These are phyloP conservation scores for Boletus bicolor DNA, from an alignment of 768 basidiomycete genomes.

Conservation along the genomic window DNA sequence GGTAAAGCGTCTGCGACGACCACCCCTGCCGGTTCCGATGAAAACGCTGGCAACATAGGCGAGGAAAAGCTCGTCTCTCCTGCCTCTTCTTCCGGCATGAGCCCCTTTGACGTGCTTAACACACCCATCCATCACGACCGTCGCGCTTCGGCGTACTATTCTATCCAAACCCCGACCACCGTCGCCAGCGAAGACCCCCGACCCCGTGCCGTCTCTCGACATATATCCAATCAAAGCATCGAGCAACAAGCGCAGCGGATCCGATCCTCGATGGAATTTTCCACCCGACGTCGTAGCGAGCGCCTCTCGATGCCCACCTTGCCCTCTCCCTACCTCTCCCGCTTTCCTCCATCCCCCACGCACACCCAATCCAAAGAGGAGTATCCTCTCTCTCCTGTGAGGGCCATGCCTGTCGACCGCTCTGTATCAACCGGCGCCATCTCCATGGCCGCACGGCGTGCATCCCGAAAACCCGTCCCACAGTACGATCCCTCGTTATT, in stretches of 20 bases:
- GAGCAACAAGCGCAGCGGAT: constrained; percentile 33
- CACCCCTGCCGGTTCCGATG: constrained; percentile 24
- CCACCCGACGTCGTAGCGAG: constrained; percentile 23
- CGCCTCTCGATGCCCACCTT: constrained; percentile 30
- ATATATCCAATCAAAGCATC: constrained; percentile 17
- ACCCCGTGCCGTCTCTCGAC: constrained; percentile 8
- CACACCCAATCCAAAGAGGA: constrained; percentile 26
- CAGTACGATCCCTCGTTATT: constrained; percentile 40
- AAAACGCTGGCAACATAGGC: constrained; percentile 10
- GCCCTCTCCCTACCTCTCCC: constrained; percentile 17
- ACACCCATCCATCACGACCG: constrained; percentile 19
- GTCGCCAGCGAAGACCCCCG: constrained; percentile 4
- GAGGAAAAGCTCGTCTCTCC: constrained; percentile 26
- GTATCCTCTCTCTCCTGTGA: constrained; percentile 27
- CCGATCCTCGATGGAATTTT: constrained; percentile 31
- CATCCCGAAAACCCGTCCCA: constrained; percentile 57
- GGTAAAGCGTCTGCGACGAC: constrained; percentile 14
- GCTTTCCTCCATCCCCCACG: constrained; percentile 14
- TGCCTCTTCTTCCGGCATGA: constrained; percentile 13
- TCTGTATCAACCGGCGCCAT: constrained; percentile 28
- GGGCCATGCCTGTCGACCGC: constrained; percentile 22
- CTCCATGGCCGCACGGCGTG: constrained; percentile 27
- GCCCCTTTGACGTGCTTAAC: constrained; percentile 17
- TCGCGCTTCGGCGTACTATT: constrained; percentile 20
- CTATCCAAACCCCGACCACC: constrained; percentile 9